Base-by-base conservation (phyloP, 2,329 filamentous ascomycete genomes). In the Colletotrichum paranaense region DNA sequence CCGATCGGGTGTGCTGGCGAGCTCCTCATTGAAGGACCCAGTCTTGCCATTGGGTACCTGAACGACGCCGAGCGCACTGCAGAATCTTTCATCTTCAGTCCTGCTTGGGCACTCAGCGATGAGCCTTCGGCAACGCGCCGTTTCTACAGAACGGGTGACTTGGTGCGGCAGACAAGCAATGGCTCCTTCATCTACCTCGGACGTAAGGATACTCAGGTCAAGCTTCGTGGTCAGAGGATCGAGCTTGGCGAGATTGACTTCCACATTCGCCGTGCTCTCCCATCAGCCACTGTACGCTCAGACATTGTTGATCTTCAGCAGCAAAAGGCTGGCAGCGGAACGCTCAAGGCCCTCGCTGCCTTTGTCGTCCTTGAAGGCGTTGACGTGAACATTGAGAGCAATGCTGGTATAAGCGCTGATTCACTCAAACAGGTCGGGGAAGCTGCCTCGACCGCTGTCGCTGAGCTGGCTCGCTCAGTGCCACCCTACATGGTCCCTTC, bases 41-140 rank as follows among this genome's bases (percentile, higher is more conserved):
- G 84, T 7, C 80, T 90, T 19, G 86, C 84, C n/a, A 79, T 82
- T 26, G 87, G 86, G 14, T 90, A 90, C 71, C 78, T 88, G n/a
- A 84, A 86, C 53, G 83, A 87, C 22, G 77, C 80, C 0, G 78
- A 79, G n/a, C 86, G 87, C 74, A 89, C 88, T 0, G 78, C 79
- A 5, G 83, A 82, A 30, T 80, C 81, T 0, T 90, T 89, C 62
- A 81, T 88, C 28, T 77, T 81, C 38, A 81, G 84, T 42, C 82
- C 83, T 1, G 68, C 68, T 1, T 88, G 85, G 86, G 75, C 81
- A 4, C 74, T 75, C 30, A 68, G 75, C 46, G 79, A 78, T 67
- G 79, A 78, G 3, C 78, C 78, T 4, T 75, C 74, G 28, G 79
- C 79, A 46, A 76, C 74, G 56, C 78, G 76, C 22, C 78, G 82